Percentiles rank a stretch among this genome's conserved stretches.
Evolutionary conservation across 148 eudicot genomes (phyloP).

Genomic region (Rheum nobile): DNA sequence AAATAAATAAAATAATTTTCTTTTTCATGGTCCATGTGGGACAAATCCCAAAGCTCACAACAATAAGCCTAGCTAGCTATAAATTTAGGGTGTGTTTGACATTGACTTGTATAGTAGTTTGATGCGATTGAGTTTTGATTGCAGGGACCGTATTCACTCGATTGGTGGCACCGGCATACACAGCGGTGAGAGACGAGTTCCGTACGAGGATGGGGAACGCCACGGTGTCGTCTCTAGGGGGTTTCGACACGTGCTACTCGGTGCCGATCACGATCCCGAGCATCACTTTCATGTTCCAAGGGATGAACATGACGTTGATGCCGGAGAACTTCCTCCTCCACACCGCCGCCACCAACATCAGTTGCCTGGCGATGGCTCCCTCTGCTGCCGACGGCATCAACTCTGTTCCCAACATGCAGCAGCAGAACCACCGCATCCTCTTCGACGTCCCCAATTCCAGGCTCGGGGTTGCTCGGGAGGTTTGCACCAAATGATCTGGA

Average conservation of each 20-base stretch:
- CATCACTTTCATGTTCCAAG: slow-evolving; percentile 58
- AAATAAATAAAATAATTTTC: too few relatives aligned
- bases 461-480: slow-evolving; percentile 69
- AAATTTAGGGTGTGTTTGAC: too few relatives aligned
- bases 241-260: slow-evolving; percentile 78
- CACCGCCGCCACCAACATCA: slow-evolving; percentile 37
- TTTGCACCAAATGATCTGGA: slow-evolving; percentile 29
- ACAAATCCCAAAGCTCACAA: too few relatives aligned
- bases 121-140: too few relatives aligned
- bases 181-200: slow-evolving; percentile 53
- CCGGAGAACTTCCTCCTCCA: slow-evolving; percentile 69
- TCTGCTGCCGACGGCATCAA: slow-evolving; percentile 31
- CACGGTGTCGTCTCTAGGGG: slow-evolving; percentile 52
- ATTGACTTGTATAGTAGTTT: too few relatives aligned
- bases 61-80: too few relatives aligned
- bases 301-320: slow-evolving; percentile 47
- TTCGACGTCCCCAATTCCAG: slow-evolving; percentile 57
- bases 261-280: slow-evolving; percentile 40
- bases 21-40: too few relatives aligned
- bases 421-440: slow-evolving; percentile 65
- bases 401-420: slow-evolving; percentile 69
- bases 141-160: slow-evolving; percentile 61
- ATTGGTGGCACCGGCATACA: slow-evolving; percentile 30
- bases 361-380: slow-evolving; percentile 75
- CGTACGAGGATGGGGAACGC: slow-evolving; percentile 37